Percentiles rank a stretch among this genome's conserved stretches.
phyloP scores from a whole-genome alignment of 768 basidiomycete species.

The Pleurotus tuber-regium region DNA sequence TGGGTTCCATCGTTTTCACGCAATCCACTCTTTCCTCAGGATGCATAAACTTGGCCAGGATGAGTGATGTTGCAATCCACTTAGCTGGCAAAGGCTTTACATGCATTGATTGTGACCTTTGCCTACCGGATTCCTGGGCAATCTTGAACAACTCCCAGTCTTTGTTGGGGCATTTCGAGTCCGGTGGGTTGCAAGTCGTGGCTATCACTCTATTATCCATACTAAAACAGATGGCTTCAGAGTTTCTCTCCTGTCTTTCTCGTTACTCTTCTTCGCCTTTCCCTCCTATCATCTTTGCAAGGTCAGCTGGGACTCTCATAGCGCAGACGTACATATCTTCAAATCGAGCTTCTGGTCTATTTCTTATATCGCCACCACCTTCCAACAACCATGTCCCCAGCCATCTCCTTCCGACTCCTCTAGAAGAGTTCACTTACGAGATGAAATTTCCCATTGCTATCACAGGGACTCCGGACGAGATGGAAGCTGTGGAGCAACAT shows the following conservation, averaged over 20 bases:
- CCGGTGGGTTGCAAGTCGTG: conserved; percentile 26
- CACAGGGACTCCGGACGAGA: conserved; percentile 33
- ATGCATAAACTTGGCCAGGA: too few species aligned
- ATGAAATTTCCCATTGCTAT: conserved; percentile 60
- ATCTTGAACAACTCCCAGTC: conserved; percentile 20
- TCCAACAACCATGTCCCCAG: conserved; percentile 33
- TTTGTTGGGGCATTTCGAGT: conserved; percentile 38
- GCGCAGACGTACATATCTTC: conserved; percentile 70
- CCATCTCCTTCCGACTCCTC: conserved; percentile 29
- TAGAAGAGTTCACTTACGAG: conserved; percentile 59
- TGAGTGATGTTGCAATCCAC: conserved; percentile 32
- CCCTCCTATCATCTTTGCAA: conserved; percentile 56
- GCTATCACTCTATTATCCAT: neutral
- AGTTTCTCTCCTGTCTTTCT: conserved; percentile 18
- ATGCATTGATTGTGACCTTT: conserved; percentile 42
- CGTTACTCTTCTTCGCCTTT: conserved; percentile 45
- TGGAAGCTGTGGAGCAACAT: conserved; percentile 28
- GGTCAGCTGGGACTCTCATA: conserved; percentile 47
- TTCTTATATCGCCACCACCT: conserved; percentile 57
- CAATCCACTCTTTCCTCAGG: neutral
- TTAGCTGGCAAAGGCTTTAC: conserved; percentile 50
- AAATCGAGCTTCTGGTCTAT: conserved; percentile 57
- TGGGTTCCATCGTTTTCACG: conserved; percentile 28
- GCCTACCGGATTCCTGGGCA: conserved; percentile 18
- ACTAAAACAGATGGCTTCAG: neutral